phyloP scores from a whole-genome alignment of 2,329 filamentous ascomycete species.

The Venturia oleaginea region DNA sequence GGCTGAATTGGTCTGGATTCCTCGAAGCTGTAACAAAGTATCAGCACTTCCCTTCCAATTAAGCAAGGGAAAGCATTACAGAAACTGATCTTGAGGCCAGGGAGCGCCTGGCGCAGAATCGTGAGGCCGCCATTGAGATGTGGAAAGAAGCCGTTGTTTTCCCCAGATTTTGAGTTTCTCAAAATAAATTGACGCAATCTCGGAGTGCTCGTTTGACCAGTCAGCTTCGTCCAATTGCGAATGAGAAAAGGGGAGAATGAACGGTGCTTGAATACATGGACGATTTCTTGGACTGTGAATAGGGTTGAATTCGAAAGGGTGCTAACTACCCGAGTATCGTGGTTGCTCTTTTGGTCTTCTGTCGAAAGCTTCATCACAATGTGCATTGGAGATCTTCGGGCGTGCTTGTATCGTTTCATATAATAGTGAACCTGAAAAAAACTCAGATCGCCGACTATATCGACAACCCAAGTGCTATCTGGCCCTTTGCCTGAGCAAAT shows the following conservation, averaged over 20 bases:
- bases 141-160: not conserved
- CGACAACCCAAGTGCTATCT: not conserved
- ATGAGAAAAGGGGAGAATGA: not conserved
- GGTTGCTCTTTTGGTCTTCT: not conserved
- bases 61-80: not conserved
- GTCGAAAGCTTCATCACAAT: not conserved
- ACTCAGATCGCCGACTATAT: not conserved
- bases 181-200: not conserved
- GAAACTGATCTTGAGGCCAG: not conserved
- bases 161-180: not conserved
- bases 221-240: not conserved
- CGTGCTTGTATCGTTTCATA: not conserved
- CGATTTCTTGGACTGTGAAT: not conserved
- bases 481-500: not conserved
- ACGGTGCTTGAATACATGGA: not conserved
- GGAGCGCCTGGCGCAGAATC: not conserved
- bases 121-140: constrained; percentile 6
- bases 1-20: too few relatives aligned
- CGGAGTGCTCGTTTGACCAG: not conserved
- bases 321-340: not conserved
- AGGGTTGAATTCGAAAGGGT: not conserved
- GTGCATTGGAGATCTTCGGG: not conserved
- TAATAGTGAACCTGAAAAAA: not conserved
- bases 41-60: not conserved
- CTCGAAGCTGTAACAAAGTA: not conserved